Evolutionary conservation across 2,329 filamentous ascomycete species (phyloP).

Genomic region (Sarocladium brachiariae): DNA sequence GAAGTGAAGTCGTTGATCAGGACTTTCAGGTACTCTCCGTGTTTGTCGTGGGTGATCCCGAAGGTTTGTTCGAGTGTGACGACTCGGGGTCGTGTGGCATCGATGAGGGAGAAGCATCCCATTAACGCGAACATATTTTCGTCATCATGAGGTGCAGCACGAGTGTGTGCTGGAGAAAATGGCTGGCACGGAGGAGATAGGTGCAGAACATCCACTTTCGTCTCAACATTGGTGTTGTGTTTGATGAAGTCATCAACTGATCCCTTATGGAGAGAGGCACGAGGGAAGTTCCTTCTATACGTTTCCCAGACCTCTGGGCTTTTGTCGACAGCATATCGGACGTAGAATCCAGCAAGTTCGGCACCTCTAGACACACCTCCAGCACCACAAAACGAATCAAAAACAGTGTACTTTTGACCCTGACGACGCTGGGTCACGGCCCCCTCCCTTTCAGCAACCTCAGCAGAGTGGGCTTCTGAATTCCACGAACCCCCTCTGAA

Average conservation of each 20-base stretch:
- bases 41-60: slow-evolving; percentile 51
- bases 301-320: slow-evolving; percentile 49
- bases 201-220: slow-evolving; percentile 62
- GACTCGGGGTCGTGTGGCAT: slow-evolving; percentile 54
- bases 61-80: slow-evolving; percentile 76
- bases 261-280: slow-evolving; percentile 39
- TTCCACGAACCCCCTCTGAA: slow-evolving; percentile 26
- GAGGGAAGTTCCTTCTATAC: slow-evolving; percentile 51
- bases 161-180: slow-evolving; percentile 67
- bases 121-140: slow-evolving; percentile 57
- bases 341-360: slow-evolving; percentile 44
- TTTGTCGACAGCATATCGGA: slow-evolving; percentile 60
- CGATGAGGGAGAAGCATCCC: slow-evolving; percentile 47
- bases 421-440: slow-evolving; percentile 1
- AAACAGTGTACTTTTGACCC: slow-evolving; percentile 54
- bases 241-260: slow-evolving; percentile 44
- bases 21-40: slow-evolving; percentile 48
- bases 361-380: slow-evolving; percentile 66
- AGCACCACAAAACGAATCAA: slow-evolving; percentile 66
- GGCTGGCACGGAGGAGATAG: slow-evolving; percentile 72
- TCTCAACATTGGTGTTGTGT: slow-evolving; percentile 16
- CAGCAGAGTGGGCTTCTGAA: slow-evolving; percentile 4
- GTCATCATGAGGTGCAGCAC: slow-evolving; percentile 61
- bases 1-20: slow-evolving; percentile 59
- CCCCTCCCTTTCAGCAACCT: background rate